Percentiles rank a stretch among this genome's conserved stretches.
These are phyloP conservation scores for Cydonia oblonga DNA, from an alignment of 331 rosid genomes.

Conservation along the genomic window DNA sequence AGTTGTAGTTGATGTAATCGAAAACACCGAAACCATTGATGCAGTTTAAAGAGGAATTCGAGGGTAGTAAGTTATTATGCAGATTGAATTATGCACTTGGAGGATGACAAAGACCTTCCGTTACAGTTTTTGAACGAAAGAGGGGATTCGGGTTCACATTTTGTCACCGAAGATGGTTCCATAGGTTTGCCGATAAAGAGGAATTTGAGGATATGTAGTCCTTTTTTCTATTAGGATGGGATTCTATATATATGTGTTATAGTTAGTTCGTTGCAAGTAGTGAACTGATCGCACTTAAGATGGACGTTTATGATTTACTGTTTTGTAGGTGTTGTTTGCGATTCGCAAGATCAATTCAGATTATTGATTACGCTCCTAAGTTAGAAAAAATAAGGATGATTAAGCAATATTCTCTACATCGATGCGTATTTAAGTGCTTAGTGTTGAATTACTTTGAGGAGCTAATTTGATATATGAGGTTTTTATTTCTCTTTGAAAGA, in stretches of 20 bases:
- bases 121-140: not conserved
- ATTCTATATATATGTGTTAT: not conserved
- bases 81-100: not conserved
- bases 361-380: not conserved
- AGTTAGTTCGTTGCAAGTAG: not conserved
- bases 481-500: not conserved
- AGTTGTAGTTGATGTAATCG: not conserved
- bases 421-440: not conserved
- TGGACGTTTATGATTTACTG: not conserved
- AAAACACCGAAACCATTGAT: not conserved
- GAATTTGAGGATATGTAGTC: not conserved
- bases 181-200: not conserved
- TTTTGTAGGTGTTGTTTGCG: not conserved
- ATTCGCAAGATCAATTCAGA: not conserved
- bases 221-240: not conserved
- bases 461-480: not conserved
- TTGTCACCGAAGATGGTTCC: not conserved
- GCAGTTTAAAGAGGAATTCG: no score
- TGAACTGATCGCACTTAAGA: not conserved
- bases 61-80: not conserved
- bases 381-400: not conserved
- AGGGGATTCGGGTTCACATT: not conserved
- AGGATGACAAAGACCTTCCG: not conserved
- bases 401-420: not conserved
- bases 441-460: not conserved